Conservation (phyloP, 1,284 basidiomycete genomes). For the Cryptococcus hybrid region DNA sequence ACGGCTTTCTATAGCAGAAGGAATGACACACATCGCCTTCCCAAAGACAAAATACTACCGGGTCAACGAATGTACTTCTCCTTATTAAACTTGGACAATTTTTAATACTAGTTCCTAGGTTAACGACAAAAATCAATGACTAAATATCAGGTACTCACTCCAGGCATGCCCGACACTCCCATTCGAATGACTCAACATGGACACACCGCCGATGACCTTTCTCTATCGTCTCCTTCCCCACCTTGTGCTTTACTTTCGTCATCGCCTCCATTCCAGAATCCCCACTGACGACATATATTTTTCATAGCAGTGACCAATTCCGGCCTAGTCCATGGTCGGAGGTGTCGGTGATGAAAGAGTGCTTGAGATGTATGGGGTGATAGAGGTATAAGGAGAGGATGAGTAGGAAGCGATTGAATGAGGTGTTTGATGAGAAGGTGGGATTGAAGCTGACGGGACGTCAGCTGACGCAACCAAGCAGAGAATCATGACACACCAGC, state of each 20-base stretch:
- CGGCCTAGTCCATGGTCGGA: conserved; percentile 64
- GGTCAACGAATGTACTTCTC: conserved; percentile 83
- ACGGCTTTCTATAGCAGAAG: conserved; percentile 69
- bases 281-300: conserved; percentile 60
- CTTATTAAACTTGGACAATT: conserved; percentile 63
- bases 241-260: conserved; percentile 19
- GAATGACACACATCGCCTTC: conserved; percentile 89
- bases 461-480: neutral
- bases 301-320: conserved; percentile 63
- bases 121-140: neutral
- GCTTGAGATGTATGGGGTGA: conserved; percentile 84
- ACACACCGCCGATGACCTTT: conserved; percentile 20
- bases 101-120: conserved; percentile 60
- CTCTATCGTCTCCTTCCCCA: conserved; percentile 4
- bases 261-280: conserved; percentile 53
- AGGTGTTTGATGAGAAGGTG: conserved; percentile 49
- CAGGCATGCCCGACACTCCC: conserved; percentile 48
- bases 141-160: conserved; percentile 26
- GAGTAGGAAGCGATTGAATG: conserved; percentile 56
- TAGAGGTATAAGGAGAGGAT: conserved; percentile 72
- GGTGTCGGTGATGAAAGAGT: conserved; percentile 70
- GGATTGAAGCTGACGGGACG: conserved; percentile 53
- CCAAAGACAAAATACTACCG: conserved; percentile 78
- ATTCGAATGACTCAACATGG: conserved; percentile 80
- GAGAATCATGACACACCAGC: conserved; percentile 39